Evolutionary conservation across 139 green algal species (phyloP).

Genomic region (Prasinococcaceae sp.): DNA sequence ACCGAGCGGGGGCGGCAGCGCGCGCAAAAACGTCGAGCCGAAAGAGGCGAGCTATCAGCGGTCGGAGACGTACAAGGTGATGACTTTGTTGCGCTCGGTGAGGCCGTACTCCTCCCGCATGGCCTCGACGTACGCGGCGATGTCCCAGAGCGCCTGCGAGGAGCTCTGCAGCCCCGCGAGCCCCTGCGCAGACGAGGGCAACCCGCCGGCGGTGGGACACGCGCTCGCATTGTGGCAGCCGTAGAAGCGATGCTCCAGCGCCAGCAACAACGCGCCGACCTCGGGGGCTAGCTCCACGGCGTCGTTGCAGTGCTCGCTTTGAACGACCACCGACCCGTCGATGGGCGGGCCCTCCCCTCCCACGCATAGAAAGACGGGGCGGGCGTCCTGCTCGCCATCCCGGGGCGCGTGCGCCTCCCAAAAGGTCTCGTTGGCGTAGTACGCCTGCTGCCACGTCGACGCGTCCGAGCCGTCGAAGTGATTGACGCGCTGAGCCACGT

Average conservation of each 20-base stretch:
- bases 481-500: not conserved
- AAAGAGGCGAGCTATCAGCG: conserved; percentile 6
- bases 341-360: conserved; percentile 18
- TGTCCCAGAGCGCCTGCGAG: conserved; percentile 13
- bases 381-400: too few relatives aligned
- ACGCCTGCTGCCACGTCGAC: conserved; percentile 10
- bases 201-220: not conserved
- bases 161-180: not conserved
- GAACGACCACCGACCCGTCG: conserved; percentile 2
- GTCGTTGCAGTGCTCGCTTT: conserved; percentile 6
- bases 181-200: not conserved
- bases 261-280: conserved; percentile 2
- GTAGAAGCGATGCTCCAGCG: conserved; percentile 20
- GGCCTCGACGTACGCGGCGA: conserved; percentile 2
- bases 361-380: conserved; percentile 22
- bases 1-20: not conserved
- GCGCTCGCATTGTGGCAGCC: not conserved
- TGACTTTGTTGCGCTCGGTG: not conserved
- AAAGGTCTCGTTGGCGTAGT: conserved; percentile 21
- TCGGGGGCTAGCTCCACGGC: conserved; percentile 2
- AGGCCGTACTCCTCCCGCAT: not conserved
- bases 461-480: not conserved
- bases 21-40: not conserved
- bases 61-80: conserved; percentile 16
- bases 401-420: too few relatives aligned